Base-by-base conservation (phyloP, 2,329 filamentous ascomycete species). In the Xylaria sp. region DNA sequence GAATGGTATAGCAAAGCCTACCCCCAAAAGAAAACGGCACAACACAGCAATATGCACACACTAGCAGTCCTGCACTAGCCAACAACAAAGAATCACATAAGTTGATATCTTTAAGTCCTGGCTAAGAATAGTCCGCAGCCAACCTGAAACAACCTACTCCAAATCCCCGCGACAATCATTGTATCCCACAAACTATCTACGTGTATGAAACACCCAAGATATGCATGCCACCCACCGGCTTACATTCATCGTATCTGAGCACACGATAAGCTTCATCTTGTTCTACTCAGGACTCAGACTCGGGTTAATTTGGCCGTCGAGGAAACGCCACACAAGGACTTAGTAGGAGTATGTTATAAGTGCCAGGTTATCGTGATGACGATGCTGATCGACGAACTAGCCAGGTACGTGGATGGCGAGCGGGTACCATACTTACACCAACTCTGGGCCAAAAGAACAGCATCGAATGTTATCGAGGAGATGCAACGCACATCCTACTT, bases 121-220 rank as follows among this genome's bases (percentile, higher is more conserved):
- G 53, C 61, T 61, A 63, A 63, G 61, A 63, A 63, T 61, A 63
- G 48, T 17, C 53, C 29, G 53, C 38, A 44, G 47, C 15, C 44
- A 46, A 48, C 52, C 52, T 63, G 60, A 63, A 63, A 63, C 60
- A 37, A 41, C 35, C 33, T 25, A 55, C 38, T 31, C 60, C 10
- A 52, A 27, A 35, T n/a, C 25, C 23, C 21, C 40, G 53, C 52
- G 15, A 44, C 17, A 31, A 19, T 51, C 47, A 25, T 54, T 48
- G n/a, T 43, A 33, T 27, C 13, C 57, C 60, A 33, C 56, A 53
- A 59, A 56, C 56, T 43, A 51, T 49, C 40, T 58, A 58, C 53
- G 53, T 31, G 15, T 40, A 61, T 61, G 48, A 61, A 63, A 61
- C 61, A 35, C 38, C 37, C 31, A 46, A 63, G 43, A 58, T 38